phyloP scores from a whole-genome alignment of 169 alveolate genomes.

The Theileria sp. region DNA sequence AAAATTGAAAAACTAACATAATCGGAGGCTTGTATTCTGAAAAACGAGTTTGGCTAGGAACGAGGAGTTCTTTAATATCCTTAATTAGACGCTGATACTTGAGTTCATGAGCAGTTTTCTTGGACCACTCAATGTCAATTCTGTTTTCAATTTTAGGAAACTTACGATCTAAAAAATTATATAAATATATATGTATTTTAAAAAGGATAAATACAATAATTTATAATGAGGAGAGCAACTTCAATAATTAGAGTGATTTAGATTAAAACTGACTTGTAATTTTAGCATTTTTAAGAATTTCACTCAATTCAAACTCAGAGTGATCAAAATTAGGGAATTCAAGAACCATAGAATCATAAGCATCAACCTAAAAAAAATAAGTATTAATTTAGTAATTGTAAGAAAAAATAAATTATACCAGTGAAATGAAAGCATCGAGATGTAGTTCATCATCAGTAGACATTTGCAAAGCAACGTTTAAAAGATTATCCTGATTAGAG shows the following conservation, averaged over 20 bases:
- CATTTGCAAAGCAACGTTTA: constrained; percentile 46
- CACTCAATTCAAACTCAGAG: constrained; percentile 27
- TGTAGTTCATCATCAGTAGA: constrained; percentile 28
- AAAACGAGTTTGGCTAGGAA: neutral
- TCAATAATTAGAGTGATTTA: neutral
- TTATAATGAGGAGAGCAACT: no score
- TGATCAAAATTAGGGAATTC: constrained; percentile 20
- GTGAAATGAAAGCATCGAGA: constrained; percentile 58
- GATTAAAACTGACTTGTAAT: constrained; percentile 11
- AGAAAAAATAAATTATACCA: constrained; percentile 5
- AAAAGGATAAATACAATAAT: neutral
- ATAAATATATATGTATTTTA: no score
- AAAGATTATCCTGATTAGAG: constrained; percentile 20
- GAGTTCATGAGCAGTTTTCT: constrained; percentile 44
- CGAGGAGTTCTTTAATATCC: constrained; percentile 29
- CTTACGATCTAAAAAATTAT: constrained; percentile 34
- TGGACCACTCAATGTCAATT: constrained; percentile 30
- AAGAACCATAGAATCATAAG: constrained; percentile 20
- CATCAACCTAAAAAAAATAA: constrained; percentile 10
- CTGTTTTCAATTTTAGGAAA: constrained; percentile 3
- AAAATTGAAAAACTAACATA: constrained; percentile 21
- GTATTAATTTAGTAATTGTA: neutral
- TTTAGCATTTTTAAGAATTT: constrained; percentile 34
- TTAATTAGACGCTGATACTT: constrained; percentile 51
- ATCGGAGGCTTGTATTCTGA: constrained; percentile 45